A percentile compares a stretch with the other conserved stretches of the same genome.
These are phyloP conservation scores for Mortierella sp. DNA, from an alignment of 371 early-diverging fungal genomes.

Conservation along the genomic window DNA sequence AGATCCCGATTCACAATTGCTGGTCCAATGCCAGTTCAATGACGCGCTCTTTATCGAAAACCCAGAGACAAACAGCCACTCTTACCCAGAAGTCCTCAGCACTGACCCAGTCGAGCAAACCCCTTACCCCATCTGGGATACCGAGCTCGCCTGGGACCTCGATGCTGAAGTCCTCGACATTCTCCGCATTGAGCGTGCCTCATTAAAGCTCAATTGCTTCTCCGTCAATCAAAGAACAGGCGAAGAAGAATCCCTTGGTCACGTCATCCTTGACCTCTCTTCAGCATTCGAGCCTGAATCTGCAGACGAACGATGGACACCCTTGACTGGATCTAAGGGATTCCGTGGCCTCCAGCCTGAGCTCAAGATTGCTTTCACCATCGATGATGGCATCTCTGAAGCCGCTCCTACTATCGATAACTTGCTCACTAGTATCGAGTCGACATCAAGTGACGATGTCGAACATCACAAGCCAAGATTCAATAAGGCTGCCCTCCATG, in stretches of 20 bases:
- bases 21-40: constrained; percentile 56
- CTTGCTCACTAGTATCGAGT: constrained; percentile 48
- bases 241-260: constrained; percentile 53
- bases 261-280: constrained; percentile 54
- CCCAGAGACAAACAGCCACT: constrained; percentile 53
- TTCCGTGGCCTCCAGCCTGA: constrained; percentile 54
- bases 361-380: constrained; percentile 57
- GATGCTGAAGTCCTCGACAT: constrained; percentile 57
- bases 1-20: constrained; percentile 46
- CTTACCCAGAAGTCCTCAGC: constrained; percentile 52
- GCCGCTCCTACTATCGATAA: constrained; percentile 43
- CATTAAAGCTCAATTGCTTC: constrained; percentile 58
- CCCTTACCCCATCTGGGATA: constrained; percentile 59
- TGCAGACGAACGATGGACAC: constrained; percentile 39
- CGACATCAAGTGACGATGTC: constrained; percentile 27
- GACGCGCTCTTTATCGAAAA: constrained; percentile 56
- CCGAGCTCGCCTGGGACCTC: constrained; percentile 60
- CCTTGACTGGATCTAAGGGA: constrained; percentile 36
- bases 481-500: constrained; percentile 30
- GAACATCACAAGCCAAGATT: constrained; percentile 18
- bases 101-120: constrained; percentile 59
- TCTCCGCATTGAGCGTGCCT: constrained; percentile 55
- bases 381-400: constrained; percentile 47
- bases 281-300: constrained; percentile 46
- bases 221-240: constrained; percentile 50